Conservation (phyloP, 2,329 filamentous ascomycete genomes). For the Albifimbria verrucaria region DNA sequence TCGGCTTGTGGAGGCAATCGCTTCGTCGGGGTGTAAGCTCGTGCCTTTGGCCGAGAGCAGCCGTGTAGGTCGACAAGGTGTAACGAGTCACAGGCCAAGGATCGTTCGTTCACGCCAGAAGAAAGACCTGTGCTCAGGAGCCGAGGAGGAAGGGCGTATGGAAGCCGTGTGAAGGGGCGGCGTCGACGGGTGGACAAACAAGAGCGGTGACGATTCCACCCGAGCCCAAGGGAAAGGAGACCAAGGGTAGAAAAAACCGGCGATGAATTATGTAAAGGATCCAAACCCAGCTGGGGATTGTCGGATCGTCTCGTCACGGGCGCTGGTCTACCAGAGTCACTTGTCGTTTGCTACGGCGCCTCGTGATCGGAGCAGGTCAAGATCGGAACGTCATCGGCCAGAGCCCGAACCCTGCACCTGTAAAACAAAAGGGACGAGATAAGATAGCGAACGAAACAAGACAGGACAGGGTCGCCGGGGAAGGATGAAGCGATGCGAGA, state of each 20-base stretch:
- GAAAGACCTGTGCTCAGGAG: not conserved
- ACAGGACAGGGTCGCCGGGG: not conserved
- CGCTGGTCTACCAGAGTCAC: not conserved
- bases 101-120: not conserved
- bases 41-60: no score
- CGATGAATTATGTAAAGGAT: no score
- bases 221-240: no score
- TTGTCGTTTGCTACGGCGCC: not conserved
- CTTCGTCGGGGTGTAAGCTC: no score
- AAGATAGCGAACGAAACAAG: not conserved
- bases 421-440: no score
- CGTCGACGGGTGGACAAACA: not conserved
- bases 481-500: no score
- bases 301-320: not conserved
- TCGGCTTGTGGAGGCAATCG: not conserved
- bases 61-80: not conserved
- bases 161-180: not conserved
- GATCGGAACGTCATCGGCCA: slow-evolving; percentile 4
- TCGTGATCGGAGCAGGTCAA: not conserved
- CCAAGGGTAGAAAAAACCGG: no score
- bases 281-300: no score
- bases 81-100: not conserved
- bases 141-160: not conserved
- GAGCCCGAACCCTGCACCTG: no score
- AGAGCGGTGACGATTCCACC: not conserved